Evolutionary conservation across 2,329 filamentous ascomycete species (phyloP).

Genomic region (Epichloe aotearoae): DNA sequence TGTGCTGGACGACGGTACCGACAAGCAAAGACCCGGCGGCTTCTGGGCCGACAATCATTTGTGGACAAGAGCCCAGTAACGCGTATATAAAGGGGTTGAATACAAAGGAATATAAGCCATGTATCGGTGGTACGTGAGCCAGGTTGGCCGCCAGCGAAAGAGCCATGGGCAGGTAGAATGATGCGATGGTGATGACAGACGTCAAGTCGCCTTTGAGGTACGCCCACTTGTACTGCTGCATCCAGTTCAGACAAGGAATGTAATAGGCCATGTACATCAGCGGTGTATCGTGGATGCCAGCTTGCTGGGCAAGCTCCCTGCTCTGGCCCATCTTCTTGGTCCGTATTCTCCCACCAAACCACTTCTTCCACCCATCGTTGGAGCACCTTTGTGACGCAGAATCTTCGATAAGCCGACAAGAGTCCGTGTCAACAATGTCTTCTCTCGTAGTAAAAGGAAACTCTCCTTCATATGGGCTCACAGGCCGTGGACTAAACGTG

Average conservation of each 20-base stretch:
- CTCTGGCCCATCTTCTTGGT: slow-evolving; percentile 62
- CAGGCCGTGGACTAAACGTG: slow-evolving; percentile 58
- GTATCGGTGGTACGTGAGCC: slow-evolving; percentile 82
- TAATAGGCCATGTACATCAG: slow-evolving; percentile 91
- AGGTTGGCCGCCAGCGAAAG: slow-evolving; percentile 87
- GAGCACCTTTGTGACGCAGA: slow-evolving; percentile 24
- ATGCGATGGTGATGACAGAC: slow-evolving; percentile 89
- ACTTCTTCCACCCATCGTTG: slow-evolving; percentile 32
- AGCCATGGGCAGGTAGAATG: slow-evolving; percentile 95
- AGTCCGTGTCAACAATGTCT: slow-evolving; percentile 19
- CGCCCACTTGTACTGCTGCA: slow-evolving; percentile 68
- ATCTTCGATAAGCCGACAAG: slow-evolving; percentile 23
- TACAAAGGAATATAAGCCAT: slow-evolving; percentile 87
- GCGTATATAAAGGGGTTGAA: slow-evolving; percentile 93
- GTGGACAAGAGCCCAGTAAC: slow-evolving; percentile 77
- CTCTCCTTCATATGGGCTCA: slow-evolving; percentile 28
- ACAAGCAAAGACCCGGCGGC: slow-evolving; percentile 85
- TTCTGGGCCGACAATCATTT: slow-evolving; percentile 90
- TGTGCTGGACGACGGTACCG: slow-evolving; percentile 70
- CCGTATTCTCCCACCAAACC: slow-evolving; percentile 37
- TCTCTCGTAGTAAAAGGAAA: slow-evolving; percentile 18
- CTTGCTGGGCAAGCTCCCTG: slow-evolving; percentile 53
- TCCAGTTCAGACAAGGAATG: slow-evolving; percentile 82
- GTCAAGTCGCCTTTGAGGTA: slow-evolving; percentile 79
- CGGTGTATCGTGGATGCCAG: slow-evolving; percentile 60